A percentile compares a stretch with the other conserved stretches of the same genome.
These are phyloP conservation scores for Fonsecaea pedrosoi DNA, from an alignment of 2,329 filamentous ascomycete species.

Conservation along the genomic window DNA sequence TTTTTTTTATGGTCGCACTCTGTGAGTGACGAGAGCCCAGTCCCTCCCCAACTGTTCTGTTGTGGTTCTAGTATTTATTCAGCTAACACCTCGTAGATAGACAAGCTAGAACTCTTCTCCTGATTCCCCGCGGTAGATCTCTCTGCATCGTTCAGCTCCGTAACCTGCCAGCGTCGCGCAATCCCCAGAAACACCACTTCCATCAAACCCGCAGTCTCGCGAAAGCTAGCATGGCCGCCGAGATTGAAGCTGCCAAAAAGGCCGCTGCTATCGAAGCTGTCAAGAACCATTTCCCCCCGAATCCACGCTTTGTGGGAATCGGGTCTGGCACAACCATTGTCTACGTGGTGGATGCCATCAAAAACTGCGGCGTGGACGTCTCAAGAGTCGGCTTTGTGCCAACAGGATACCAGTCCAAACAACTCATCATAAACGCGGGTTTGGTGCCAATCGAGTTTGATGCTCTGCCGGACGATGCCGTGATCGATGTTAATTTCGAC, in stretches of 20 bases:
- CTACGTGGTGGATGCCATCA: constrained; percentile 72
- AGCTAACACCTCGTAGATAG: constrained; percentile 22
- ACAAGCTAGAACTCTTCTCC: constrained; percentile 1
- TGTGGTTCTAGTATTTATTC: neutral
- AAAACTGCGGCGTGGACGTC: constrained; percentile 53
- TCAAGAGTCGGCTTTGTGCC: constrained; percentile 81
- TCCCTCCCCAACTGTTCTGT: neutral
- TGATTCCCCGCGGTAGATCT: constrained; percentile 7
- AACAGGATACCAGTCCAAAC: constrained; percentile 88
- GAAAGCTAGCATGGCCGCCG: constrained; percentile 25
- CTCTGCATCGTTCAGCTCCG: neutral
- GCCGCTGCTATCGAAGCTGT: constrained; percentile 66
- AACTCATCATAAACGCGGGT: constrained; percentile 80
- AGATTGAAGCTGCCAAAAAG: constrained; percentile 65
- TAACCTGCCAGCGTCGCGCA: neutral
- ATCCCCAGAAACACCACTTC: constrained; percentile 10
- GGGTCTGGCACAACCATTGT: constrained; percentile 70
- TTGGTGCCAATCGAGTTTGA: constrained; percentile 80
- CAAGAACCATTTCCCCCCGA: constrained; percentile 64
- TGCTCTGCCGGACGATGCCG: constrained; percentile 67
- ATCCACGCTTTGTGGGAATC: constrained; percentile 67
- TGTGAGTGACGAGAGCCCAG: constrained; percentile 22
- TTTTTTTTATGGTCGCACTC: constrained; percentile 12
- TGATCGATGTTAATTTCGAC: constrained; percentile 91
- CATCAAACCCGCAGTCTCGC: constrained; percentile 1